A percentile compares a stretch with the other conserved stretches of the same genome.
These are phyloP conservation scores for Solanum chiquidenum DNA, from an alignment of 257 asterid genomes.

Conservation along the genomic window DNA sequence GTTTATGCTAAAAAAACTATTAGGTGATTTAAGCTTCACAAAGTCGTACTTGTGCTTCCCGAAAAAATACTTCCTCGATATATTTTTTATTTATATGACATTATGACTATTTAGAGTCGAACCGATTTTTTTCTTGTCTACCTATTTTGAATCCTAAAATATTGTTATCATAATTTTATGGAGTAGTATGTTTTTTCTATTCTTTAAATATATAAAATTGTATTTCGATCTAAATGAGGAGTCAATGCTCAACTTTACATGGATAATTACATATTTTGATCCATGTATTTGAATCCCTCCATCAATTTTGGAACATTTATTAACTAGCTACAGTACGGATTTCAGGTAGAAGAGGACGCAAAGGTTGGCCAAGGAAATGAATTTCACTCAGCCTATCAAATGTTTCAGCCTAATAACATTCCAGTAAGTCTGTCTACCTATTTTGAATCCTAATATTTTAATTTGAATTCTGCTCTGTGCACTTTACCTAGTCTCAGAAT, in stretches of 20 bases:
- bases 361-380: not conserved
- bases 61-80: not conserved
- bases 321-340: not conserved
- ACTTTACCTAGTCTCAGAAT: not conserved
- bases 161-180: not conserved
- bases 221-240: not conserved
- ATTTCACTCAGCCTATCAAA: not conserved
- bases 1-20: not conserved
- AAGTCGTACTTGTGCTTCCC: not conserved
- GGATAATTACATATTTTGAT: not conserved
- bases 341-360: not conserved
- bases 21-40: not conserved
- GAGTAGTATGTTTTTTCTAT: not conserved
- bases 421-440: conserved; percentile 6
- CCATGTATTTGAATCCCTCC: not conserved
- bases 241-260: not conserved
- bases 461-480: not conserved
- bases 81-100: not conserved
- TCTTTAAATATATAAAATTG: not conserved
- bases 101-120: not conserved
- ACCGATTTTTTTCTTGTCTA: not conserved
- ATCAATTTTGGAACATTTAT: not conserved
- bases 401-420: not conserved
- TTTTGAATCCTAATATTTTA: no score
- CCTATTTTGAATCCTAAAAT: not conserved